Evolutionary conservation across 345 rosid species (phyloP).

Genomic region (Hibiscus trionum): DNA sequence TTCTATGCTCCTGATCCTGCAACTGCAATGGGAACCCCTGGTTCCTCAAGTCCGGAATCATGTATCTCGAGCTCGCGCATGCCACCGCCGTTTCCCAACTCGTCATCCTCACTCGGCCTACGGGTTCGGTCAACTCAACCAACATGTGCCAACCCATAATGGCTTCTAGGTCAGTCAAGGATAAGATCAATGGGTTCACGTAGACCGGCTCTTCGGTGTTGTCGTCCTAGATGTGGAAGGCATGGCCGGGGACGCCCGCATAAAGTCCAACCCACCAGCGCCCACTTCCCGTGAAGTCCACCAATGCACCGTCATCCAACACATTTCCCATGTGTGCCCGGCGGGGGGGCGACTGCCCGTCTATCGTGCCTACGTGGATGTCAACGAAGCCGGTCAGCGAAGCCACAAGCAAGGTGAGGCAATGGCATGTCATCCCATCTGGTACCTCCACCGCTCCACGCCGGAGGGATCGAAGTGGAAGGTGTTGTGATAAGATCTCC

Average conservation of each 20-base stretch:
- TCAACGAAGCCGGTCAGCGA: conserved; percentile 77
- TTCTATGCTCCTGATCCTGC: conserved; percentile 23
- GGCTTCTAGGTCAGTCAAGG: conserved; percentile 57
- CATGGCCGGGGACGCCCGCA: conserved; percentile 60
- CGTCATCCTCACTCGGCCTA: conserved; percentile 58
- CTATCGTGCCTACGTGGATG: conserved; percentile 47
- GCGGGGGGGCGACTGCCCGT: conserved; percentile 26
- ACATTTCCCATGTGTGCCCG: conserved; percentile 49
- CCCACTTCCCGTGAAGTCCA: conserved; percentile 65
- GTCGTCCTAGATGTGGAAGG: conserved; percentile 66
- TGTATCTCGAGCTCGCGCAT: conserved; percentile 40
- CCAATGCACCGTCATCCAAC: conserved; percentile 56
- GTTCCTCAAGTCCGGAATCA: conserved; percentile 47
- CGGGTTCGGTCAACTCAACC: conserved; percentile 45
- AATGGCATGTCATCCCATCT: conserved; percentile 56
- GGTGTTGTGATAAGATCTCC: conserved; percentile 28
- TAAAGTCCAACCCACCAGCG: conserved; percentile 85
- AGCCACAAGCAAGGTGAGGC: conserved; percentile 77
- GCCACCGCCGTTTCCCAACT: conserved; percentile 55
- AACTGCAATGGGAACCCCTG: conserved; percentile 38
- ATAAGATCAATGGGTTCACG: conserved; percentile 27
- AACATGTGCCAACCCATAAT: conserved; percentile 71
- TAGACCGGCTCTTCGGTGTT: conserved; percentile 35
- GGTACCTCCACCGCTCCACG: conserved; percentile 41
- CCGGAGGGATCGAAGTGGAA: conserved; percentile 59